Evolutionary conservation across 2,329 filamentous ascomycete species (phyloP).

Genomic region (Phoma sp.): DNA sequence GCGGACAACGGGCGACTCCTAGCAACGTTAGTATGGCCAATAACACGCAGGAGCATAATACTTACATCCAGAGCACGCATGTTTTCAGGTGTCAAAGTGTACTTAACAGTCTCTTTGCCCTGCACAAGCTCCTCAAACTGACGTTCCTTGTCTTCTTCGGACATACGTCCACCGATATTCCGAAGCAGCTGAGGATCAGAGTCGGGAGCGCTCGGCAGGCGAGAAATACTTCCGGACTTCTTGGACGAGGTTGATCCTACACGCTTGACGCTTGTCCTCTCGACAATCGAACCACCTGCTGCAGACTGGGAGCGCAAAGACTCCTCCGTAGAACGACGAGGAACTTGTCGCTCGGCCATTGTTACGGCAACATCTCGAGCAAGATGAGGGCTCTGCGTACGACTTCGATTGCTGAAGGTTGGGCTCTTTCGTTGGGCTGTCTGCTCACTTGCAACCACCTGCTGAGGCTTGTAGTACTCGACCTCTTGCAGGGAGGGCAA

Average conservation of each 20-base stretch:
- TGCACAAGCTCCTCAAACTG: conserved; percentile 59
- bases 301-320: conserved; percentile 31
- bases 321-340: conserved; percentile 33
- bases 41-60: conserved; percentile 5
- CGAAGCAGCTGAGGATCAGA: conserved; percentile 40
- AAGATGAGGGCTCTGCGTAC: conserved; percentile 23
- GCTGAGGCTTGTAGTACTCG: conserved; percentile 22
- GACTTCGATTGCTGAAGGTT: conserved; percentile 23
- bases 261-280: conserved; percentile 42
- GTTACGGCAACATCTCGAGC: conserved; percentile 28
- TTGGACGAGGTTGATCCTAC: conserved; percentile 42
- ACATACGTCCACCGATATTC: conserved; percentile 42
- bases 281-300: conserved; percentile 20
- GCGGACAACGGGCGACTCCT: conserved; percentile 32
- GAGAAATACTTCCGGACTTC: conserved; percentile 41
- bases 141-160: conserved; percentile 49
- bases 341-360: conserved; percentile 27
- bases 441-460: conserved; percentile 3
- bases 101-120: conserved; percentile 58
- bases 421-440: conserved; percentile 18
- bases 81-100: conserved; percentile 57
- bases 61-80: conserved; percentile 56
- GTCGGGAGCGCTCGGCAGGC: conserved; percentile 43
- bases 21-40: conserved; percentile 13
- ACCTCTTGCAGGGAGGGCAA: conserved; percentile 42